Evolutionary conservation across 257 asterid species (phyloP), one percentile per base, ranked within the genome.

Genomic region (Scutellaria barbata): DNA sequence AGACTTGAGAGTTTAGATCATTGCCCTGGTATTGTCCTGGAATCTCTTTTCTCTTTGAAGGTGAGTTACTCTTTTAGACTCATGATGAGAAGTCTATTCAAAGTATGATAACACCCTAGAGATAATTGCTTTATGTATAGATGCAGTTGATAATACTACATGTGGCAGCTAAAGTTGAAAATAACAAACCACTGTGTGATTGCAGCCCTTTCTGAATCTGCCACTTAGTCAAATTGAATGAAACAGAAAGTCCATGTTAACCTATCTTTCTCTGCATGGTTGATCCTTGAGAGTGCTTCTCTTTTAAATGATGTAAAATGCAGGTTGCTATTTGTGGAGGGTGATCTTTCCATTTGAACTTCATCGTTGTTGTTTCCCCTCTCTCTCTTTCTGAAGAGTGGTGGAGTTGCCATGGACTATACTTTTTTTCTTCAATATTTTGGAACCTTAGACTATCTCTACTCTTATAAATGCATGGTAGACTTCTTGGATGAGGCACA

Each of bases 101-200:
- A 47, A 8, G 50, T 67, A 14, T 39, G 51, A 25, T 30, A 42
- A 60, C 30, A 11, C 47, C 20, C 6, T 52, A 14, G 43, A 35
- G 63, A 50, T 64, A 46, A 22, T 7, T 37, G 12, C 11, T 67
- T 25, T 30, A 5, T 33, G 58, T 7, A 17, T 11, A 46, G 13
- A 65, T 46, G 71, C 58, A 47, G 41, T 47, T 60, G 76, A 60
- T 35, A 51, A 71, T 45, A 46, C 60, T 37, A 8, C 42, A 18
- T 22, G 8, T 14, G 7, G 11, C 45, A 43, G 22, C 40, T 42
- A 59, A 42, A 42, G 40, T 40, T 20, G 51, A 58, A 69, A 47
- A 17, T 59, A 18, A 20, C 35, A n/a, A 64, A 25, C 22, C 35
- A 12, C 10, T 61, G 48, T 40, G 51, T 51, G 59, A 51, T 18